Conservation (phyloP, 257 asterid genomes). For the Agastache rugosa region DNA sequence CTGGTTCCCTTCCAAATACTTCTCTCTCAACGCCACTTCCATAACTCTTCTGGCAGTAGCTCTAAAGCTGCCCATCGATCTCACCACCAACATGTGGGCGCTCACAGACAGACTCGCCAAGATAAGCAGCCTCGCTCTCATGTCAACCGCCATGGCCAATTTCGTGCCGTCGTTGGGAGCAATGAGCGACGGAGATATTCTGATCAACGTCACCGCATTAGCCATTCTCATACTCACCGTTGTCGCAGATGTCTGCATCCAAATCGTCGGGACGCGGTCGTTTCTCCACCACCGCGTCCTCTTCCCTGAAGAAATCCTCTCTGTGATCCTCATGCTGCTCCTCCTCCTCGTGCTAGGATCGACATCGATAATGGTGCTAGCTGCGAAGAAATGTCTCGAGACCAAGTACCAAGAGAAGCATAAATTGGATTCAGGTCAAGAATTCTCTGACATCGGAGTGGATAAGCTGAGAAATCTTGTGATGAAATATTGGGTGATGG, state of each 20-base stretch:
- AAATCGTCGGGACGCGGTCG: slow-evolving; percentile 37
- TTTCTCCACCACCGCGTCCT: slow-evolving; percentile 33
- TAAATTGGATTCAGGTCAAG: slow-evolving; percentile 29
- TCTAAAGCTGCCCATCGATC: slow-evolving; percentile 47
- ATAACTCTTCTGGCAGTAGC: slow-evolving; percentile 39
- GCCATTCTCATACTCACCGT: slow-evolving; percentile 44
- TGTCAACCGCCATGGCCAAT: slow-evolving; percentile 49
- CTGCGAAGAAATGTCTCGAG: slow-evolving; percentile 45
- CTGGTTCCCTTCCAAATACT: slow-evolving; percentile 51
- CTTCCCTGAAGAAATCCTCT: slow-evolving; percentile 30
- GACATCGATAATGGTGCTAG: slow-evolving; percentile 39
- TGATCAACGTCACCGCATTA: slow-evolving; percentile 40
- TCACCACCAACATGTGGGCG: slow-evolving; percentile 44
- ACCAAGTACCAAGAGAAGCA: slow-evolving; percentile 44
- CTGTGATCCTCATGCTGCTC: slow-evolving; percentile 34
- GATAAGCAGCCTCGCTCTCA: slow-evolving; percentile 50
- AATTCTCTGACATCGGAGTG: neutral
- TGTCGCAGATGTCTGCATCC: slow-evolving; percentile 35
- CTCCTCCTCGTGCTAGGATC: slow-evolving; percentile 43
- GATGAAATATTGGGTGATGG: slow-evolving; percentile 52
- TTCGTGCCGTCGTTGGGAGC: slow-evolving; percentile 48
- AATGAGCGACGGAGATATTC: slow-evolving; percentile 38
- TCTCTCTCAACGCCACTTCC: slow-evolving; percentile 46
- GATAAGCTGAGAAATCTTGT: slow-evolving; percentile 34
- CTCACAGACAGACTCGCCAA: slow-evolving; percentile 44